Base-by-base conservation (phyloP, 257 asterid species). In the Eustoma russellianum region DNA sequence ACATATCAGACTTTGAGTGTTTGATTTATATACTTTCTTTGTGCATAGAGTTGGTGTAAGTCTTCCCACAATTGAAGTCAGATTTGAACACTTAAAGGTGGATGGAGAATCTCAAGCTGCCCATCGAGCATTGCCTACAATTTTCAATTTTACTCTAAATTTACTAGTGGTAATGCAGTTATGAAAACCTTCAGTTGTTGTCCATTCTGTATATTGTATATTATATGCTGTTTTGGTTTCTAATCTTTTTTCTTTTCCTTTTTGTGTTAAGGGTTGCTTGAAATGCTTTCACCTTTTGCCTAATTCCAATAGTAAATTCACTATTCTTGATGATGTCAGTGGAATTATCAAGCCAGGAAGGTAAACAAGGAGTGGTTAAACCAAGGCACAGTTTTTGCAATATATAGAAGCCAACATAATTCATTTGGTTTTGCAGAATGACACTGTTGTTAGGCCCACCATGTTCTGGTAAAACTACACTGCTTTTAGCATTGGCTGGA, bases 391-490 rank as follows among this genome's bases (percentile, higher is more conserved):
- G 30, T 46, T 18, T 2, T 24, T 34, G 57, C 40, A 16, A 14
- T 41, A 9, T 34, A 41, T 62, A 2, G 24, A 9, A 14, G 40
- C 19, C 19, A 15, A 15, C 53, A 34, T 53, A 41, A 12, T 17
- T 41, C 13, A 15, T 55, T 34, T 50, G 46, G 57, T 35, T 61
- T 33, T 46, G 77, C 72, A 85, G 92, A 6, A 73, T 82, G 93
- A 79, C 89, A 15, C 69, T 85, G 65, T 77, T 85, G 49, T 72
- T 85, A 61, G 93, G 93, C 1, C 95, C 93, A 33, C 92, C 95
- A 24, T 63, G 88, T 62, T 77, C 81, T 0, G 86, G 88, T 15
- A 82, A 85, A 67, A 82, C 93, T 1, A 73, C 89, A 0, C 67
- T 85, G 69, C 62, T 82, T 71, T 48, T 85, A 70, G 83, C 88